phyloP scores from a whole-genome alignment of 1,139 yeast genomes.

The Saccharomyces pastorianus region DNA sequence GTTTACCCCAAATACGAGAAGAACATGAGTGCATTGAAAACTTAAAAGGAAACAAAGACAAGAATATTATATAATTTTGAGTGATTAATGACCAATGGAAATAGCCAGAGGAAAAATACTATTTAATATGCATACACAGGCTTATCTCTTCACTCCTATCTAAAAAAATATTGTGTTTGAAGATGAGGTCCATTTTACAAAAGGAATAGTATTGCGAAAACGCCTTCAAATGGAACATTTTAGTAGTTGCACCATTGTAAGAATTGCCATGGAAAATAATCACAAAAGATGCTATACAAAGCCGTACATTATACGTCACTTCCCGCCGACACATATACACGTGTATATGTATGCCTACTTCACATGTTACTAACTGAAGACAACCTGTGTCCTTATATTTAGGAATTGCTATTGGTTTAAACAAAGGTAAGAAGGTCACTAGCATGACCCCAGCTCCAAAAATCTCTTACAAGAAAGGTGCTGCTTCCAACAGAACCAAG shows the following conservation, averaged over 20 bases:
- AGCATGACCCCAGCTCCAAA: conserved; percentile 89
- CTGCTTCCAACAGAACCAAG: conserved; percentile 87
- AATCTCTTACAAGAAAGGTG: conserved; percentile 96
- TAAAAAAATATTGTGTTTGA: not conserved
- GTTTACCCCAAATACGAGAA: not conserved
- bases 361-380: not conserved
- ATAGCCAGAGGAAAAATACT: not conserved
- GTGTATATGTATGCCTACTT: not conserved
- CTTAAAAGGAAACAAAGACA: not conserved
- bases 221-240: not conserved
- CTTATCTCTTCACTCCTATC: not conserved
- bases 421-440: conserved; percentile 98
- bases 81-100: no score
- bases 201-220: no score
- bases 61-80: not conserved
- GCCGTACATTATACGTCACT: not conserved
- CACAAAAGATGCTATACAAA: not conserved
- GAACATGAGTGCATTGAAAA: not conserved
- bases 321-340: not conserved
- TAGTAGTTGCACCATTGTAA: not conserved
- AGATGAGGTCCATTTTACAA: not conserved
- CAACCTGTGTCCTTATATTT: not conserved
- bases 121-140: not conserved
- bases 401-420: conserved; percentile 98
- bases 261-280: not conserved